These are phyloP conservation scores for Tanacetum coccineum DNA, from an alignment of 129 eudicot genomes.

Conservation along the genomic window DNA sequence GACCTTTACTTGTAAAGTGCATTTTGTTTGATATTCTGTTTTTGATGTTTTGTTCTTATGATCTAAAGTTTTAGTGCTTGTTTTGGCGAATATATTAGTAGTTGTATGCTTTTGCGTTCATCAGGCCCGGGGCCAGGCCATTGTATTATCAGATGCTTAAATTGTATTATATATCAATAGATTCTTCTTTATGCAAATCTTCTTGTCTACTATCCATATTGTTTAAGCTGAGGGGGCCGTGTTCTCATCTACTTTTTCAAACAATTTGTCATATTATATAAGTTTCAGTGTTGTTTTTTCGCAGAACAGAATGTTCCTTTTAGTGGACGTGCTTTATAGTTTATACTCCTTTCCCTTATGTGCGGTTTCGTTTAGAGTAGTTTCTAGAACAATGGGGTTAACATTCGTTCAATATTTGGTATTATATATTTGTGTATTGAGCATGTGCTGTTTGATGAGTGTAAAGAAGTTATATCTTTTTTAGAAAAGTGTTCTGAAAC, in stretches of 20 bases:
- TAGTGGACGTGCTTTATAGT: too few relatives aligned
- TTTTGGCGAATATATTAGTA: slow-evolving; percentile 38
- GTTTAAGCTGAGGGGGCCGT: slow-evolving; percentile 11
- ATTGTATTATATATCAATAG: slow-evolving; percentile 23
- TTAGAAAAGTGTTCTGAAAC: too few relatives aligned
- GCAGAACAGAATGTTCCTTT: too few relatives aligned
- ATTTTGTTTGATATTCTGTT: slow-evolving; percentile 22
- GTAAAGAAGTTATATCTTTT: too few relatives aligned
- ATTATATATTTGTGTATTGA: too few relatives aligned
- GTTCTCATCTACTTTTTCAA: not conserved
- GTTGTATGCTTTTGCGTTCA: slow-evolving; percentile 26
- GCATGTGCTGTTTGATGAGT: too few relatives aligned
- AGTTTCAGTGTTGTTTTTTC: slow-evolving; percentile 47
- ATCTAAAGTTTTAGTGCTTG: slow-evolving; percentile 28
- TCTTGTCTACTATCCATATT: slow-evolving; percentile 20
- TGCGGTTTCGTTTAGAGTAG: too few relatives aligned
- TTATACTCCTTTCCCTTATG: too few relatives aligned
- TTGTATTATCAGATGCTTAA: slow-evolving; percentile 51
- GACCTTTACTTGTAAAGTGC: slow-evolving; percentile 26
- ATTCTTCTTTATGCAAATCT: slow-evolving; percentile 21
- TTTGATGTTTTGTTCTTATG: slow-evolving; percentile 30
- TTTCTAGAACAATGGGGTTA: too few relatives aligned
- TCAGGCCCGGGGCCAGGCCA: slow-evolving; percentile 22
- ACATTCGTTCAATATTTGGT: too few relatives aligned
- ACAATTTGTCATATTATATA: slow-evolving; percentile 12